Evolutionary conservation across 1,139 yeast genomes (phyloP).

Genomic region (Taphrina pruni): DNA sequence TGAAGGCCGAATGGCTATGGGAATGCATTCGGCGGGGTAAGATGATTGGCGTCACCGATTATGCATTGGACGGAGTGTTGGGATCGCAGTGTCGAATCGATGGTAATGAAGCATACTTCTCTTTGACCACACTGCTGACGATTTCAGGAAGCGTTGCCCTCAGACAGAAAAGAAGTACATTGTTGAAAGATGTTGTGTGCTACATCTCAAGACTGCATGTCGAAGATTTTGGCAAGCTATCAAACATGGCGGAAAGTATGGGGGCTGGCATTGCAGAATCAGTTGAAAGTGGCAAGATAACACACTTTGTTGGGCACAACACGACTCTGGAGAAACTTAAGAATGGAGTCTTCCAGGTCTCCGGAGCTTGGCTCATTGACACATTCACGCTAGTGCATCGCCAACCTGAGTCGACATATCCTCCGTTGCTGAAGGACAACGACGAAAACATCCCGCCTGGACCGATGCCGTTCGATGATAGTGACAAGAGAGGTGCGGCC

Average conservation of each 20-base stretch:
- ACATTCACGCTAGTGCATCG: not conserved
- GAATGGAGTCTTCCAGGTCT: not conserved
- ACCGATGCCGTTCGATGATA: not conserved
- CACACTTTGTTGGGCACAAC: conserved; percentile 2
- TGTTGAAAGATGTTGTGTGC: conserved; percentile 8
- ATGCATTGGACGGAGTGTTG: conserved; percentile 28
- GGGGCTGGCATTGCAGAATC: not conserved
- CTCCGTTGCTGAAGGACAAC: not conserved
- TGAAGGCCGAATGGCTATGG: conserved; percentile 28
- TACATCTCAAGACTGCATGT: not conserved
- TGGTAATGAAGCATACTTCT: not conserved
- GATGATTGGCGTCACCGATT: conserved; percentile 17
- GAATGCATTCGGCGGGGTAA: conserved; percentile 23
- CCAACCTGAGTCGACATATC: conserved; percentile 9
- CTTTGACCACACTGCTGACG: not conserved
- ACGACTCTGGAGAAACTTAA: not conserved
- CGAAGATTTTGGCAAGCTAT: not conserved
- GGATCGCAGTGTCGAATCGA: conserved; percentile 28
- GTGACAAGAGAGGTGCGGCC: not conserved
- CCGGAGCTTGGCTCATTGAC: conserved; percentile 21
- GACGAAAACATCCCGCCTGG: conserved; percentile 14
- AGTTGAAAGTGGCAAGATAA: not conserved
- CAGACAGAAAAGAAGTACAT: conserved; percentile 3
- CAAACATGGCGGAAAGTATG: conserved; percentile 2
- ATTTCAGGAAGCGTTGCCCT: not conserved